Conservation (phyloP, 129 eudicot genomes). For the Sambucus nigra region DNA sequence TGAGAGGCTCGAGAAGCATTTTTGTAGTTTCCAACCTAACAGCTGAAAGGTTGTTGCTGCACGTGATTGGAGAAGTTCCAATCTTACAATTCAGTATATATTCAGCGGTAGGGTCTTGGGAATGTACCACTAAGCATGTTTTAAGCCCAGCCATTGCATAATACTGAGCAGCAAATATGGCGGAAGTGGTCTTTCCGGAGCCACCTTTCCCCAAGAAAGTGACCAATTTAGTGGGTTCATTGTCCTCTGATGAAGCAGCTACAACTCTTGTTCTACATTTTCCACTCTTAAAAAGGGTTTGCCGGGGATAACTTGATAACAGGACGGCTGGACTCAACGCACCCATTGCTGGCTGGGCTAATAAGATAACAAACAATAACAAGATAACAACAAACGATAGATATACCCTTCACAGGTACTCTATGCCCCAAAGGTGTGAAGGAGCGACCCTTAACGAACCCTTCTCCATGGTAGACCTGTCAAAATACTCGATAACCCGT, state of each 20-base stretch:
- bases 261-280: slow-evolving; percentile 12
- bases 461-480: too few species aligned
- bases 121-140: slow-evolving; percentile 75
- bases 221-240: slow-evolving; percentile 47
- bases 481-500: too few species aligned
- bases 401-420: too few species aligned
- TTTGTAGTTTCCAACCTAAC: slow-evolving; percentile 89
- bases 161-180: slow-evolving; percentile 96
- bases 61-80: slow-evolving; percentile 54
- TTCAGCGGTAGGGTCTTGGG: slow-evolving; percentile 86
- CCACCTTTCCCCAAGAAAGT: slow-evolving; percentile 98
- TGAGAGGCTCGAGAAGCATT: slow-evolving; percentile 85
- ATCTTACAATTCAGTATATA: slow-evolving; percentile 74
- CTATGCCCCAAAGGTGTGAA: too few species aligned
- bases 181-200: slow-evolving; percentile 85
- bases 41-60: slow-evolving; percentile 68
- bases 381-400: too few species aligned
- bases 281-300: slow-evolving; percentile 10
- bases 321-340: slow-evolving; percentile 9
- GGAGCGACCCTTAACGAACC: too few species aligned
- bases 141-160: slow-evolving; percentile 69
- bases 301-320: slow-evolving; percentile 16
- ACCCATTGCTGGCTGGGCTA: slow-evolving; percentile 17
- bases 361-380: background rate
- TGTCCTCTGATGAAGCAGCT: slow-evolving; percentile 19